Conservation (phyloP, 2,329 filamentous ascomycete species). For the Ascochyta pisi region DNA sequence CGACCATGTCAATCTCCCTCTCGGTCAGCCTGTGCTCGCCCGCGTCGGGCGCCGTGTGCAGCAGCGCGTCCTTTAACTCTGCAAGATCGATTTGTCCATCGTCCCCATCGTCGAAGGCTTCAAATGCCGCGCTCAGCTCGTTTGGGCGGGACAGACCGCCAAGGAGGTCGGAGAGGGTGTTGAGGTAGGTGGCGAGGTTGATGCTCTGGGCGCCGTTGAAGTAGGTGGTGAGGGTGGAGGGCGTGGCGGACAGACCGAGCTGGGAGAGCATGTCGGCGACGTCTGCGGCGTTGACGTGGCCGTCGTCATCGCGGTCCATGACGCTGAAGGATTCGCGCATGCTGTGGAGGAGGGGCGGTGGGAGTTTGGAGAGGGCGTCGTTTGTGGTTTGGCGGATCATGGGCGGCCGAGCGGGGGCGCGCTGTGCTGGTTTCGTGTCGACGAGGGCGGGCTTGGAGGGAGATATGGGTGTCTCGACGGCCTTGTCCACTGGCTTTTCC, state of each 20-base stretch:
- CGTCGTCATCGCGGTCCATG: conserved; percentile 87
- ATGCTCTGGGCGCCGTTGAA: conserved; percentile 78
- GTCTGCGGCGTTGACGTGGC: conserved; percentile 80
- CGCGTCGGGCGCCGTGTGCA: conserved; percentile 78
- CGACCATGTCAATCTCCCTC: conserved; percentile 81
- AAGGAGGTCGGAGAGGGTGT: conserved; percentile 77
- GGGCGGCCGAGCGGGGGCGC: conserved; percentile 31
- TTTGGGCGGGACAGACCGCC: conserved; percentile 75
- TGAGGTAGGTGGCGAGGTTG: conserved; percentile 84
- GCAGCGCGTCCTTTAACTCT: conserved; percentile 81
- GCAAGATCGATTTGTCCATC: conserved; percentile 87
- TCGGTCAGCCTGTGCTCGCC: conserved; percentile 46
- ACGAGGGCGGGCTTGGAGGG: not conserved
- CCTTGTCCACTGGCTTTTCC: not conserved
- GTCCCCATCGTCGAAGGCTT: conserved; percentile 94
- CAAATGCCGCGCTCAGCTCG: conserved; percentile 88
- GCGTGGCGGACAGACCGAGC: conserved; percentile 77
- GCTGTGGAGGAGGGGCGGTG: conserved; percentile 82
- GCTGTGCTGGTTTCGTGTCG: conserved; percentile 1
- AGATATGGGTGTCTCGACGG: not conserved
- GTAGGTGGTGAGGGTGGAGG: conserved; percentile 77
- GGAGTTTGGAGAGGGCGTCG: conserved; percentile 69
- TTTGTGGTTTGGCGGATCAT: conserved; percentile 35
- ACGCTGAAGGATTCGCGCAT: conserved; percentile 94
- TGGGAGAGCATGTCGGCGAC: conserved; percentile 87